Percentiles rank a stretch among this genome's conserved stretches.
Evolutionary conservation across 164 flowering plant genomes (phyloP).

Genomic region (Aristolochia fimbriata): DNA sequence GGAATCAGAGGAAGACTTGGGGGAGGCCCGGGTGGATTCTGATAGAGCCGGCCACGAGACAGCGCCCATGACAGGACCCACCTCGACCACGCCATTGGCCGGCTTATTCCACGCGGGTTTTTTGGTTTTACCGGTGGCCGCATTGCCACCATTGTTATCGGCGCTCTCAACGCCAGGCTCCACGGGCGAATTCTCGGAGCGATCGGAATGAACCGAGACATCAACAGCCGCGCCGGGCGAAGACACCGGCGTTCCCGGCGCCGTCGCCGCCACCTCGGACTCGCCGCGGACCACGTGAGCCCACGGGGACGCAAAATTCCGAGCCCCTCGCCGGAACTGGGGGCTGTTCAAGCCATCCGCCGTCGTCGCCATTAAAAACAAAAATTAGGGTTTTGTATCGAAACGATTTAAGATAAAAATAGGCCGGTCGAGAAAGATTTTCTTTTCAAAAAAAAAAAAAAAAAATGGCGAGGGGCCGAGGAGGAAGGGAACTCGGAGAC

Average conservation of each 20-base stretch:
- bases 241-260: not conserved
- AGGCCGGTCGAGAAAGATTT: not conserved
- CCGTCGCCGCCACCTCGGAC: not conserved
- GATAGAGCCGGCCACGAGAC: constrained; percentile 67
- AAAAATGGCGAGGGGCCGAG: not conserved
- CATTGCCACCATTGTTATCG: constrained; percentile 8
- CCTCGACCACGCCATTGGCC: constrained; percentile 33
- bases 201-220: not conserved
- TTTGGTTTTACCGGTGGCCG: constrained; percentile 28
- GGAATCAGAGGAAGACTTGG: constrained; percentile 36
- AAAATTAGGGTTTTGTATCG: constrained; percentile 3
- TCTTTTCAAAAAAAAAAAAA: no score
- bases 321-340: not conserved
- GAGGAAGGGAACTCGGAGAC: not conserved
- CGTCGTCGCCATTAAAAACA: not conserved
- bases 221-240: not conserved
- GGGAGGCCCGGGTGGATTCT: constrained; percentile 44
- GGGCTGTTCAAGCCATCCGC: constrained; percentile 2
- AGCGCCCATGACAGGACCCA: constrained; percentile 34
- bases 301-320: constrained; percentile 1
- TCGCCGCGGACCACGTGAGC: constrained; percentile 2
- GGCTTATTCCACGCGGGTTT: constrained; percentile 76
- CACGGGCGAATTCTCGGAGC: not conserved
- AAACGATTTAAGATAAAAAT: no score
- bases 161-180: not conserved